Conservation (phyloP, 305 asterid species). For the Plantago lanceolata region DNA sequence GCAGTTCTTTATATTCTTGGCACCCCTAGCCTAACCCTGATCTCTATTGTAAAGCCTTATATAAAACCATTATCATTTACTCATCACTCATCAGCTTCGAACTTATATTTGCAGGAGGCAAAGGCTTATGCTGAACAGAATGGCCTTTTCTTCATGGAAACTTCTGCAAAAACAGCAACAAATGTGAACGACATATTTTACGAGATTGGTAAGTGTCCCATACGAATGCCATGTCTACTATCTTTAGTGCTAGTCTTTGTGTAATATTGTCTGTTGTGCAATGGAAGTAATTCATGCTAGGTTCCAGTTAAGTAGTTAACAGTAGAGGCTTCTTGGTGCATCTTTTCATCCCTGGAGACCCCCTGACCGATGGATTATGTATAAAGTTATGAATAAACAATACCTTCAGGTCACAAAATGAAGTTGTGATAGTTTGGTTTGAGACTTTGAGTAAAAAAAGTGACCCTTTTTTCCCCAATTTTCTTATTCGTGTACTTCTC, state of each 20-base stretch:
- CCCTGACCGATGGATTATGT: too few relatives aligned
- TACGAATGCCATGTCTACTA: too few relatives aligned
- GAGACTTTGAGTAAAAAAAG: too few relatives aligned
- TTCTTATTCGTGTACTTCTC: too few relatives aligned
- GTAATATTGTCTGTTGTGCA: not conserved
- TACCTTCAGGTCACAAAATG: too few relatives aligned
- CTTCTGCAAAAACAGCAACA: slow-evolving; percentile 65
- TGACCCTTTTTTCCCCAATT: too few relatives aligned
- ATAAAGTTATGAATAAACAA: too few relatives aligned
- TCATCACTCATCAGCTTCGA: slow-evolving; percentile 5
- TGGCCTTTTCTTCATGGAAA: slow-evolving; percentile 70
- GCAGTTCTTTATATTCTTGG: slow-evolving; percentile 19
- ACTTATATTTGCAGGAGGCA: slow-evolving; percentile 47
- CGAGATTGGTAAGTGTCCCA: slow-evolving; percentile 48
- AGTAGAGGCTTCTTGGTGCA: too few relatives aligned
- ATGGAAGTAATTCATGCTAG: not conserved
- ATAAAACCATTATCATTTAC: slow-evolving; percentile 12
- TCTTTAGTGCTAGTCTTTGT: not conserved
- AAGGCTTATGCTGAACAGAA: slow-evolving; percentile 58
- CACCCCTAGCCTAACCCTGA: not conserved
- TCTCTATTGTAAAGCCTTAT: not conserved
- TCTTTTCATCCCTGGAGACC: too few relatives aligned
- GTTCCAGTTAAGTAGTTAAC: not conserved
- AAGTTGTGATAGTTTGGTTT: too few relatives aligned
- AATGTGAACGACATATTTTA: slow-evolving; percentile 64